These are phyloP conservation scores for Tetrahymena elliotti DNA, from an alignment of 73 alveolate genomes.

Conservation along the genomic window DNA sequence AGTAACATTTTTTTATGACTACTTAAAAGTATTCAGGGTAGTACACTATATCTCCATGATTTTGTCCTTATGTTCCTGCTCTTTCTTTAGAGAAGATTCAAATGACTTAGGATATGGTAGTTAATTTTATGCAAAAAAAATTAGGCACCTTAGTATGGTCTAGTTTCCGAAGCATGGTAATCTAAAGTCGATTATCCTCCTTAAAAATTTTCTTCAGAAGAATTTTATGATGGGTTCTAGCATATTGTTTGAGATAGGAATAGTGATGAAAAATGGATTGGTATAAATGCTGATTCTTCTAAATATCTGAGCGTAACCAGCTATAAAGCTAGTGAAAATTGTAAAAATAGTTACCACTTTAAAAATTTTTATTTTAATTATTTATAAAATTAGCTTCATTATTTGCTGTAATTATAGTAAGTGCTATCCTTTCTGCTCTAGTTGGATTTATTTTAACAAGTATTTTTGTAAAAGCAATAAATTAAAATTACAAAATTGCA, in stretches of 20 bases:
- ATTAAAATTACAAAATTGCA: neutral
- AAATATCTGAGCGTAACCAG: neutral
- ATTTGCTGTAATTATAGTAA: neutral
- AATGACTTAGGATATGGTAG: neutral
- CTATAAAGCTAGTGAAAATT: neutral
- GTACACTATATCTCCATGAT: constrained; percentile 27
- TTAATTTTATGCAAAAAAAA: neutral
- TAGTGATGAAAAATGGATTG: constrained; percentile 23
- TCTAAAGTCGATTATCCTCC: neutral
- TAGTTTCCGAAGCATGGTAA: constrained; percentile 11
- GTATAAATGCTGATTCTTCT: neutral
- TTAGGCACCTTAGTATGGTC: neutral
- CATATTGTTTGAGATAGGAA: neutral
- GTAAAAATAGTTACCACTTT: neutral
- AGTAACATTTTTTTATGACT: constrained; percentile 23
- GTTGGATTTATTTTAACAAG: neutral
- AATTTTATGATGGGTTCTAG: neutral
- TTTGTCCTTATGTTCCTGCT: constrained; percentile 28
- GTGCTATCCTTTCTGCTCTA: neutral
- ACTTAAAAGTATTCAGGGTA: constrained; percentile 14
- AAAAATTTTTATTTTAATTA: too few relatives aligned
- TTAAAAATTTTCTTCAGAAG: neutral
- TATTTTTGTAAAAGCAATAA: neutral
- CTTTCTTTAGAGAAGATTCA: constrained; percentile 9
- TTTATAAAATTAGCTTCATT: neutral